Evolutionary conservation across 441 rosid genomes (phyloP).

Genomic region (Kokia cookei): DNA sequence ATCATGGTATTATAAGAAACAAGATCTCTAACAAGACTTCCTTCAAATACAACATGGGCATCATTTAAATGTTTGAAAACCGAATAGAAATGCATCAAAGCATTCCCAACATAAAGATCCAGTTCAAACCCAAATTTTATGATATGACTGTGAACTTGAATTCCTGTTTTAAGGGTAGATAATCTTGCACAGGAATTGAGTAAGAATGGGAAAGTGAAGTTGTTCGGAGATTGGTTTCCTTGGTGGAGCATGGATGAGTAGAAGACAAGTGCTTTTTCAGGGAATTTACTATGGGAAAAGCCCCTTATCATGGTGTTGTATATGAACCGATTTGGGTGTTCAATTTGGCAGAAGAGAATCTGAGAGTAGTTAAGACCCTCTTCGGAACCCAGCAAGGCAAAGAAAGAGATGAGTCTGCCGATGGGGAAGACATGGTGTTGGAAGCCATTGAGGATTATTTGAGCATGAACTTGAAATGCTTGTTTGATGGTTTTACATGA

Average conservation of each 20-base stretch:
- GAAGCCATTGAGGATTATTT: constrained; percentile 19
- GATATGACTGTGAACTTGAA: constrained; percentile 26
- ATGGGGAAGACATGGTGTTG: constrained; percentile 12
- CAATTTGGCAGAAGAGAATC: constrained; percentile 22
- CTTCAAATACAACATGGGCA: constrained; percentile 27
- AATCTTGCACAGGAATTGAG: constrained; percentile 25
- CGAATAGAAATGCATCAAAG: constrained; percentile 20
- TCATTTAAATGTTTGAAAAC: constrained; percentile 2
- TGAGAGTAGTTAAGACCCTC: constrained; percentile 18
- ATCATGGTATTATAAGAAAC: constrained; percentile 31
- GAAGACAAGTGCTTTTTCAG: constrained; percentile 16
- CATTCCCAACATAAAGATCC: constrained; percentile 26
- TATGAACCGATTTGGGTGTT: constrained; percentile 22
- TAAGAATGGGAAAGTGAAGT: constrained; percentile 33
- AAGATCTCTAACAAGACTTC: constrained; percentile 26
- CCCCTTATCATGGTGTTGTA: constrained; percentile 35
- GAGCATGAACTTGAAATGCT: constrained; percentile 31
- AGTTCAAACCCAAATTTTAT: constrained; percentile 22
- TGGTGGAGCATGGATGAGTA: constrained; percentile 22
- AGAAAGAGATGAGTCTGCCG: constrained; percentile 26
- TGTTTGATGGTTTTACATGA: constrained; percentile 26
- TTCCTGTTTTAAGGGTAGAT: constrained; percentile 13
- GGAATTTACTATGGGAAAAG: constrained; percentile 22
- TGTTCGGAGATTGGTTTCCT: constrained; percentile 18
- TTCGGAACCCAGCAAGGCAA: constrained; percentile 23